Evolutionary conservation across 495 filamentous ascomycete genomes (phyloP).

Genomic region (Chaetomium fimeti): DNA sequence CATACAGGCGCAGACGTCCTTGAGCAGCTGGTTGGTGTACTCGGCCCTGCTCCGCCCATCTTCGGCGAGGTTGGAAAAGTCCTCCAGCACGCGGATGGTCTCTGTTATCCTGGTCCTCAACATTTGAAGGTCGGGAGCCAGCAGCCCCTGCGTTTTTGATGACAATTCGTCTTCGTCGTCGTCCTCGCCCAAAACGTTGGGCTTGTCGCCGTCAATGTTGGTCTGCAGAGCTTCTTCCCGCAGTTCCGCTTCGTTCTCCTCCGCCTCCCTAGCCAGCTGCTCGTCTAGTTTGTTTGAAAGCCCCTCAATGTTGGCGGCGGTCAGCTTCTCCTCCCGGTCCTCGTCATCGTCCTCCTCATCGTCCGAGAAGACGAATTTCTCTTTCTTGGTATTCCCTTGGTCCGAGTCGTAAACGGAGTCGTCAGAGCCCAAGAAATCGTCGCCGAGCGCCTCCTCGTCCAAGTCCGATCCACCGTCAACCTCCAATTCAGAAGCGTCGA

Average conservation of each 20-base stretch:
- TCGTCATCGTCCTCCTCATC: conserved; percentile 91
- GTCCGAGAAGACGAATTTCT: conserved; percentile 80
- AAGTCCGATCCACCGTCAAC: conserved; percentile 52
- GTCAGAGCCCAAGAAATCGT: conserved; percentile 59
- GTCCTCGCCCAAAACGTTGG: conserved; percentile 66
- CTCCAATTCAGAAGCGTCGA: conserved; percentile 55
- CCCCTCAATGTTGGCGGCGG: conserved; percentile 93
- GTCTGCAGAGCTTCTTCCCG: conserved; percentile 89
- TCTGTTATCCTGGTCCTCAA: conserved; percentile 90
- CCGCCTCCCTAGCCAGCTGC: conserved; percentile 65
- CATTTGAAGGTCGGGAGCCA: conserved; percentile 87
- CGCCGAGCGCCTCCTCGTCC: conserved; percentile 43
- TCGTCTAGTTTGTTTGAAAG: conserved; percentile 78
- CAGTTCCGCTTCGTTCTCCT: conserved; percentile 74
- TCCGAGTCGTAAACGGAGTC: conserved; percentile 75
- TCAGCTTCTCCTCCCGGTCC: conserved; percentile 86
- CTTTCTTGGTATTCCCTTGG: conserved; percentile 61
- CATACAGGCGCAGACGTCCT: conserved; percentile 78
- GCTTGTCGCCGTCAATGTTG: conserved; percentile 83
- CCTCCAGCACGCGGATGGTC: conserved; percentile 83
- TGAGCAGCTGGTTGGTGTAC: conserved; percentile 79
- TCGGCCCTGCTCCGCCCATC: conserved; percentile 77
- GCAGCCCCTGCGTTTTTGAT: conserved; percentile 49
- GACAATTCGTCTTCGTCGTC: conserved; percentile 47
- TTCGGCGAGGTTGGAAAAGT: conserved; percentile 76